phyloP scores from a whole-genome alignment of 208 protist species.

The Naegleria fowleri region DNA sequence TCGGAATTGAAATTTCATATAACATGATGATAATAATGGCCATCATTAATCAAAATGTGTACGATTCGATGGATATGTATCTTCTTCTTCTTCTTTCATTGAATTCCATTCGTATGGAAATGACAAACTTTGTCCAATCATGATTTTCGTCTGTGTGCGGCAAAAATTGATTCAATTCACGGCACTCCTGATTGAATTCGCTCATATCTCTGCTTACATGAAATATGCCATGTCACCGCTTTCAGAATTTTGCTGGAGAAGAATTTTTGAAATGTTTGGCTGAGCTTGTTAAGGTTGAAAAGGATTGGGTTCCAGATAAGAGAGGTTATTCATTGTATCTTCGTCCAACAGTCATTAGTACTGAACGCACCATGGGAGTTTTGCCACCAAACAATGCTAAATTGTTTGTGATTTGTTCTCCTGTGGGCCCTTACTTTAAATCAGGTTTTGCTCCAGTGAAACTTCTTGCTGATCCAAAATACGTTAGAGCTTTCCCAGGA shows the following conservation, averaged over 20 bases:
- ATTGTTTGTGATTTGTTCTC: constrained; percentile 88
- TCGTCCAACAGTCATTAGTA: constrained; percentile 90
- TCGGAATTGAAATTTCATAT: too few relatives aligned
- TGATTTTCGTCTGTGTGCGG: too few relatives aligned
- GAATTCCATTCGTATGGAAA: too few relatives aligned
- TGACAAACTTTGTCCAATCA: too few relatives aligned
- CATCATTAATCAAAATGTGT: too few relatives aligned
- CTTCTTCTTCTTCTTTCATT: too few relatives aligned
- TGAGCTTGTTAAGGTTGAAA: constrained; percentile 82
- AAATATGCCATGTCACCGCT: too few relatives aligned
- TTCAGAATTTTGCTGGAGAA: constrained; percentile 67
- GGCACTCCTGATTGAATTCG: too few relatives aligned
- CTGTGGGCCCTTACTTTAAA: constrained; percentile 95
- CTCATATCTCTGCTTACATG: too few relatives aligned
- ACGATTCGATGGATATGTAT: too few relatives aligned
- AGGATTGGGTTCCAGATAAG: constrained; percentile 63
- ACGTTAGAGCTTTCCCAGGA: constrained; percentile 56
- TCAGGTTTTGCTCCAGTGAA: constrained; percentile 76
- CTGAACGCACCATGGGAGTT: constrained; percentile 61
- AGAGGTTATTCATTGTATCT: constrained; percentile 94
- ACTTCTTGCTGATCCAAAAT: constrained; percentile 75
- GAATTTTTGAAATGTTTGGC: constrained; percentile 82
- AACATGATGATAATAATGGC: too few relatives aligned
- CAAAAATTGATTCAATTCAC: too few relatives aligned
- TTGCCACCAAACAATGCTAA: constrained; percentile 48